Percentiles rank a stretch among this genome's conserved stretches.
Conservation (phyloP, 2,329 filamentous ascomycete genomes). For the Phialophora chinensis region DNA sequence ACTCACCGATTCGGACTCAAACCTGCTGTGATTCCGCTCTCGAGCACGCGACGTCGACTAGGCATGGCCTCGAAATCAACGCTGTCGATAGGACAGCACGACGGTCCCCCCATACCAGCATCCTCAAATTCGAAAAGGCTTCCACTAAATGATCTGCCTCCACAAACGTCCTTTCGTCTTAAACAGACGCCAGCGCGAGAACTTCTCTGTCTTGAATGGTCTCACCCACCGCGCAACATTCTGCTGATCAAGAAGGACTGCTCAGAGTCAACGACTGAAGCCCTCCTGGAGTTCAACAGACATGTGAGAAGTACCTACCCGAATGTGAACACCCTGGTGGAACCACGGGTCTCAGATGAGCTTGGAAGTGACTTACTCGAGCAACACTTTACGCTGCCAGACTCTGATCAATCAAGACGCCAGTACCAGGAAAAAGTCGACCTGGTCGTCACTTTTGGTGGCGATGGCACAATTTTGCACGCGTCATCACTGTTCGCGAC, state of each 20-base stretch:
- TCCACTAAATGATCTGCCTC: conserved; percentile 23
- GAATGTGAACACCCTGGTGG: conserved; percentile 79
- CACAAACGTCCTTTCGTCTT: conserved; percentile 26
- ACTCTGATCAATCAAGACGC: conserved; percentile 11
- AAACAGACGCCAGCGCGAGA: conserved; percentile 53
- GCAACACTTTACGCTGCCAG: conserved; percentile 25
- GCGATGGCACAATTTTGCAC: conserved; percentile 87
- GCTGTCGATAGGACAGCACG: background rate
- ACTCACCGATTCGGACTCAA: background rate
- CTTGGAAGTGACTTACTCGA: conserved; percentile 60
- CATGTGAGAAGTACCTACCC: conserved; percentile 83
- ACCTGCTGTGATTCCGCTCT: background rate
- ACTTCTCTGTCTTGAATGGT: conserved; percentile 71
- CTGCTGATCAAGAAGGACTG: conserved; percentile 71
- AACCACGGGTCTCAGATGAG: conserved; percentile 73
- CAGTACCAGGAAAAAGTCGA: conserved; percentile 78
- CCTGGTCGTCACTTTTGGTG: conserved; percentile 85
- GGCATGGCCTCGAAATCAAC: background rate
- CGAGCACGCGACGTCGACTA: background rate
- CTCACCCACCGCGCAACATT: conserved; percentile 70
- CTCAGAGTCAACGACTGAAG: conserved; percentile 60
- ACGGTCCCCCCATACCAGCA: background rate
- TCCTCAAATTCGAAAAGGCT: conserved; percentile 7
- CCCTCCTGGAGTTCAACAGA: conserved; percentile 66
- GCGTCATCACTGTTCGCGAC: conserved; percentile 87